Conservation (phyloP, 768 basidiomycete genomes). For the Basidioascus undulatus region DNA sequence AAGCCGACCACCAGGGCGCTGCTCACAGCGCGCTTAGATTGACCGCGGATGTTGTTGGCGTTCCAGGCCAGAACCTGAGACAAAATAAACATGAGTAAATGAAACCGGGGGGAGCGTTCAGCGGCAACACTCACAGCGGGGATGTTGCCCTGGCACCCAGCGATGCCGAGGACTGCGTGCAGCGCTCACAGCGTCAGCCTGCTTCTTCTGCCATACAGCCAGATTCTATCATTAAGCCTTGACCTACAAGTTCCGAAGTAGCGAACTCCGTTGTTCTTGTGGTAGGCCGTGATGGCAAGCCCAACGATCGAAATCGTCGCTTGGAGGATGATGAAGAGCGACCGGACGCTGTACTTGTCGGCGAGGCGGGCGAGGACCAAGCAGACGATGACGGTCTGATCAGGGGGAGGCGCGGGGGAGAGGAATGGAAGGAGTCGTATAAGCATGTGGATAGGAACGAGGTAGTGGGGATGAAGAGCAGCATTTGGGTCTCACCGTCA, state of each 20-base stretch:
- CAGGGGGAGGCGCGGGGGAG: too few relatives aligned
- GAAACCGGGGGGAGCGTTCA: too few relatives aligned
- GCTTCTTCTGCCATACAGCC: too few relatives aligned
- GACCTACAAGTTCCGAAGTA: conserved; percentile 2
- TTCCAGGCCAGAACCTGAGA: neutral
- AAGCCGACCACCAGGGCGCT: conserved; percentile 10
- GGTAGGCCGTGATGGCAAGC: neutral
- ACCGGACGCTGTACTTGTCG: neutral
- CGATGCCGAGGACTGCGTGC: neutral
- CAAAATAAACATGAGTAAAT: too few relatives aligned
- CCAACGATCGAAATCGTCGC: neutral
- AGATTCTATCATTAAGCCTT: too few relatives aligned
- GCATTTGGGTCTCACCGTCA: too few relatives aligned
- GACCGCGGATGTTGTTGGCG: neutral
- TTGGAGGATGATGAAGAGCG: neutral
- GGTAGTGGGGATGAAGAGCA: too few relatives aligned
- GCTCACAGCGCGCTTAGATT: conserved; percentile 12
- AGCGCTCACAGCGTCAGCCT: too few relatives aligned
- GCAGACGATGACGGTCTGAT: neutral
- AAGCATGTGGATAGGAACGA: too few relatives aligned
- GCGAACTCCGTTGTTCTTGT: neutral
- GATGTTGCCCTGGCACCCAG: neutral
- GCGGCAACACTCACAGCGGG: conserved; percentile 2
- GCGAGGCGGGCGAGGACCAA: neutral
- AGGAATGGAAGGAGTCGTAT: too few relatives aligned